Evolutionary conservation across 345 rosid species (phyloP).

Genomic region (Carallia brachiata): DNA sequence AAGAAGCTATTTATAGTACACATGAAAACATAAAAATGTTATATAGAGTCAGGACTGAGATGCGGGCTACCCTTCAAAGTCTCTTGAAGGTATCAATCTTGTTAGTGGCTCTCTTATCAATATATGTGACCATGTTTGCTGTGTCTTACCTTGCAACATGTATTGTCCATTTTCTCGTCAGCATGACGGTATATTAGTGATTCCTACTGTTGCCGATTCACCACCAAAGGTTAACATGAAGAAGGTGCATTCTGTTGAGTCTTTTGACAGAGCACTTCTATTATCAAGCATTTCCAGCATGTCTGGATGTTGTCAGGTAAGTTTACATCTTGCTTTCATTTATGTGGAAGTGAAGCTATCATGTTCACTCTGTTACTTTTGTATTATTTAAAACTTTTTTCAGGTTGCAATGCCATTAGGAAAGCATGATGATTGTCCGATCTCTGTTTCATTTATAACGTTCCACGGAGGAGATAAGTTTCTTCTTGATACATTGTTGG

Average conservation of each 20-base stretch:
- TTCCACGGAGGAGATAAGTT: constrained; percentile 84
- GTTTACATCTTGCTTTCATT: constrained; percentile 11
- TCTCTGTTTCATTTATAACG: constrained; percentile 75
- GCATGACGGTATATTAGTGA: constrained; percentile 78
- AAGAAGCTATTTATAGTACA: constrained; percentile 50
- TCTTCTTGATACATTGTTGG: constrained; percentile 82
- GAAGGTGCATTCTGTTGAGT: constrained; percentile 51
- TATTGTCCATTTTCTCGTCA: constrained; percentile 21
- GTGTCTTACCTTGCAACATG: neutral
- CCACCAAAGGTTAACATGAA: constrained; percentile 60
- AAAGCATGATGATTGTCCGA: constrained; percentile 57
- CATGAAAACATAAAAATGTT: constrained; percentile 52
- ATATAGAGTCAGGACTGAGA: constrained; percentile 72
- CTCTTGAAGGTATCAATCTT: constrained; percentile 63
- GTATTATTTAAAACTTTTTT: constrained; percentile 14
- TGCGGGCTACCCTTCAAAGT: constrained; percentile 66
- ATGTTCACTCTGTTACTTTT: constrained; percentile 4
- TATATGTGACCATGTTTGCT: neutral
- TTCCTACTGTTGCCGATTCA: constrained; percentile 77
- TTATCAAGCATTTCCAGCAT: constrained; percentile 76
- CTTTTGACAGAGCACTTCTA: constrained; percentile 53
- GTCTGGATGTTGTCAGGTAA: constrained; percentile 96
- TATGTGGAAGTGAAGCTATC: neutral
- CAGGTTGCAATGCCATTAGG: constrained; percentile 89
- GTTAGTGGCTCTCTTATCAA: constrained; percentile 5